These are phyloP conservation scores for Aspergillus tubingensis DNA, from an alignment of 2,329 filamentous ascomycete species.

Conservation along the genomic window DNA sequence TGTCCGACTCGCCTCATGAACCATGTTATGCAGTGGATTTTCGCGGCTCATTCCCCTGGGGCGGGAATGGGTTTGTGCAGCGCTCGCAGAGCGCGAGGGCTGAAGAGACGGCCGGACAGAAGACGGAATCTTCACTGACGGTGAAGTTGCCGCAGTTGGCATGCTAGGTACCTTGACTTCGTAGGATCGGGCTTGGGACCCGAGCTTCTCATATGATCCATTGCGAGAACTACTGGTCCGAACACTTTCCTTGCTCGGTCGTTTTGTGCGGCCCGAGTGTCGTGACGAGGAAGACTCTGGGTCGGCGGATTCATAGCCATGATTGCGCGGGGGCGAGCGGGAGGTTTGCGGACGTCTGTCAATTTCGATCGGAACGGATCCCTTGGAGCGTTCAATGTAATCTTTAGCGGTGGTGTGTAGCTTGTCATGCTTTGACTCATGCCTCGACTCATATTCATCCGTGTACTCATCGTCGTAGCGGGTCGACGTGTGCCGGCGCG, in stretches of 20 bases:
- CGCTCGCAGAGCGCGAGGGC: conserved; percentile 34
- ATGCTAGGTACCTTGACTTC: conserved; percentile 38
- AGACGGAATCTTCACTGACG: conserved; percentile 32
- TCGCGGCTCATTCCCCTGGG: conserved; percentile 30
- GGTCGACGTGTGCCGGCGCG: conserved; percentile 24
- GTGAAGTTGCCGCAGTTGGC: conserved; percentile 37
- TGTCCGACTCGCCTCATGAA: conserved; percentile 32
- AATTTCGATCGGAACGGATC: conserved; percentile 22
- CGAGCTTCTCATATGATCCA: conserved; percentile 34
- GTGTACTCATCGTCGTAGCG: conserved; percentile 31
- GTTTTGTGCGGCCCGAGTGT: conserved; percentile 33
- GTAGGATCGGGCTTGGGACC: conserved; percentile 23
- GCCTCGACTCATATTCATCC: conserved; percentile 34
- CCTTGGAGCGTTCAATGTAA: conserved; percentile 43
- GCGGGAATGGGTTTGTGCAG: conserved; percentile 29
- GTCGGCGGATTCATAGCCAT: conserved; percentile 34
- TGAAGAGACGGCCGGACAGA: conserved; percentile 33
- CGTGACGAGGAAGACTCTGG: conserved; percentile 35
- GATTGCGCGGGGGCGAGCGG: conserved; percentile 35
- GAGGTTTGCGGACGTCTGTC: conserved; percentile 32
- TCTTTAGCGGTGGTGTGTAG: conserved; percentile 34
- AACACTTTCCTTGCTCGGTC: conserved; percentile 26
- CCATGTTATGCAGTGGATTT: conserved; percentile 28
- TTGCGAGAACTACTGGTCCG: conserved; percentile 33
- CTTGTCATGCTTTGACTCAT: conserved; percentile 39